Base-by-base conservation (phyloP, 2,329 filamentous ascomycete species). In the Bipolaris zeicola region DNA sequence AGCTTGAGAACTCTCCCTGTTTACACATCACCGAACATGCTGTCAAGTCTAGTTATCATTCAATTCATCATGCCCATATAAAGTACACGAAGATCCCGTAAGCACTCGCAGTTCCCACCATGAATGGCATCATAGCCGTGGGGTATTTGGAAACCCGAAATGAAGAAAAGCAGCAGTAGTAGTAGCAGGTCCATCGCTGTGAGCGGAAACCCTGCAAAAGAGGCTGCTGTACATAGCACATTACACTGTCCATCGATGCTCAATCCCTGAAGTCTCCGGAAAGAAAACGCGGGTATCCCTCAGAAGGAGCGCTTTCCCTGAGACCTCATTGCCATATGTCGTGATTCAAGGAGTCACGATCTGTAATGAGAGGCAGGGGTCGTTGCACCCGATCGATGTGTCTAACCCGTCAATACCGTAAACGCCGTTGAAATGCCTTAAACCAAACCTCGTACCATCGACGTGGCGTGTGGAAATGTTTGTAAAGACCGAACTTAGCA, bases 111-210 rank as follows among this genome's bases (percentile, higher is more conserved):
- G 8, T 26, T 49, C 55, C 45, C 50, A 57, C 45, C 45, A 37
- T 39, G 20, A 46, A 22, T 54, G 50, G 50, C 55, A 50, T 50
- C 34, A 55, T 43, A 58, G 51, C 48, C 36, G 48, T 52, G 69
- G 68, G 45, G 68, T 72, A 72, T 71, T 64, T 68, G 52, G 53
- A 58, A 57, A 60, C 52, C 60, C 54, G 59, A 31, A 31, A 20
- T 31, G 20, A 44, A 31, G 39, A 51, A 10, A 54, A 10, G 8
- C 7, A 10, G 26, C 7, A 26, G 60, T 60, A 57, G 58, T 59
- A 6, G 24, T 8, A 44, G 8, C 10, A 20, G n/a, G 3, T 3
- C 16, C 10, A 3, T 13, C 8, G 16, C 6, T 10, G 8, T 18
- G 18, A 16, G 10, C 3, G 8, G 31, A 18, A 18, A n/a, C 5